Percentiles rank a stretch among this genome's conserved stretches.
Evolutionary conservation across 306 rosid species (phyloP).

Genomic region (Coriaria nepalensis): DNA sequence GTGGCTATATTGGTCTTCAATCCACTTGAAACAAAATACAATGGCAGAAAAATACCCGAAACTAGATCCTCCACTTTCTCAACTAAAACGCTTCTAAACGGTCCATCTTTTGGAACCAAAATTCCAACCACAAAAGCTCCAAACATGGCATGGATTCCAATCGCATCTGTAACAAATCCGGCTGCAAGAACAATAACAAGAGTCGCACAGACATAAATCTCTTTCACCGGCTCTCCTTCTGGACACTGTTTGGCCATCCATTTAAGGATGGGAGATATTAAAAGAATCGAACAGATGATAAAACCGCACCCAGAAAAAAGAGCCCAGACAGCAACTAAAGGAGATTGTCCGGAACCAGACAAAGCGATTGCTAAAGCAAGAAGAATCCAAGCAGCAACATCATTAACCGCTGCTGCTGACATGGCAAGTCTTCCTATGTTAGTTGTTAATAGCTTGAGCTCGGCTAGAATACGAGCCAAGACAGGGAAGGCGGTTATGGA

Average conservation of each 20-base stretch:
- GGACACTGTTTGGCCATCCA: constrained; percentile 53
- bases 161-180: constrained; percentile 66
- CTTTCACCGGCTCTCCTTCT: constrained; percentile 67
- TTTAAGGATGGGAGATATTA: constrained; percentile 42
- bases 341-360: constrained; percentile 49
- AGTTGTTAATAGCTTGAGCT: constrained; percentile 82
- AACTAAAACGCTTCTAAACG: constrained; percentile 57
- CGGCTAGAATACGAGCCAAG: constrained; percentile 79
- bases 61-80: constrained; percentile 94
- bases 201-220: constrained; percentile 53
- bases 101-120: constrained; percentile 69
- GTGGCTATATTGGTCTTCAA: constrained; percentile 69
- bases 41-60: constrained; percentile 70
- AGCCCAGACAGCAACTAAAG: constrained; percentile 74
- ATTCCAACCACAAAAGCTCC: constrained; percentile 79
- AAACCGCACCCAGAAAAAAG: constrained; percentile 48
- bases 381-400: constrained; percentile 82
- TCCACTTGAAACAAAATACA: constrained; percentile 86
- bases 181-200: constrained; percentile 59
- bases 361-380: constrained; percentile 89
- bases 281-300: constrained; percentile 26
- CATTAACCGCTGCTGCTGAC: constrained; percentile 95
- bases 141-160: constrained; percentile 87
- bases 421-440: constrained; percentile 66
- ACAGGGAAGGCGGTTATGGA: constrained; percentile 86